These are phyloP conservation scores for apple (Malus domestica) DNA, from an alignment of 306 rosid genomes.

Conservation along the genomic window DNA sequence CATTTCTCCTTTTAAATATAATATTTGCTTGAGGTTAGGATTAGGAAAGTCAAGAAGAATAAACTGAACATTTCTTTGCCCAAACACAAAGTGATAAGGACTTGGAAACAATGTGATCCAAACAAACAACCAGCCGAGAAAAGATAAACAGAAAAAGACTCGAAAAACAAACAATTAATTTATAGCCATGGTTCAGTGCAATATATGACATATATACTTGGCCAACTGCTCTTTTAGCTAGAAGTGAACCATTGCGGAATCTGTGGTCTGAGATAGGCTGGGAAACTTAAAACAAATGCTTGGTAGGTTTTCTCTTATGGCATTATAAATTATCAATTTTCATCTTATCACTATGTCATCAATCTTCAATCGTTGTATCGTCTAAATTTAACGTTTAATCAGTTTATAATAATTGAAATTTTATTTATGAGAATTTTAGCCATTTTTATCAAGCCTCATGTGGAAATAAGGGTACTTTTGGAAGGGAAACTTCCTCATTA, in stretches of 20 bases:
- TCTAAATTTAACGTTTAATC: no score
- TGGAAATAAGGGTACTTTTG: no score
- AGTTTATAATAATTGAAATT: no score
- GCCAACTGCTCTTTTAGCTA: conserved; percentile 53
- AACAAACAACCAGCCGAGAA: conserved; percentile 37
- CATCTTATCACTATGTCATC: no score
- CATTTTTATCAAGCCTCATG: no score
- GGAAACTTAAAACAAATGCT: conserved; percentile 24
- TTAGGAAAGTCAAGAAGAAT: no score
- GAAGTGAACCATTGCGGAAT: conserved; percentile 37
- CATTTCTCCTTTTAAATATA: no score
- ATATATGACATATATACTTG: background rate
- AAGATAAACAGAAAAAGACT: conserved; percentile 41
- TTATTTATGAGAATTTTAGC: no score
- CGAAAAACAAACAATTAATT: conserved; percentile 38
- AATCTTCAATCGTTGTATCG: no score
- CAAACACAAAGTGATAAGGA: conserved; percentile 20
- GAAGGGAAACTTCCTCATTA: no score
- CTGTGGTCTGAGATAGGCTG: conserved; percentile 12
- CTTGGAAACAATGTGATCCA: conserved; percentile 35
- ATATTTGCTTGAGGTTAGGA: no score
- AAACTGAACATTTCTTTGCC: no score
- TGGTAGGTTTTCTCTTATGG: conserved; percentile 18
- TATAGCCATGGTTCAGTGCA: conserved; percentile 34
- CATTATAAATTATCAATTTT: background rate